Base-by-base conservation (phyloP, 2,329 filamentous ascomycete genomes). In the Pleoardoris graminearum region DNA sequence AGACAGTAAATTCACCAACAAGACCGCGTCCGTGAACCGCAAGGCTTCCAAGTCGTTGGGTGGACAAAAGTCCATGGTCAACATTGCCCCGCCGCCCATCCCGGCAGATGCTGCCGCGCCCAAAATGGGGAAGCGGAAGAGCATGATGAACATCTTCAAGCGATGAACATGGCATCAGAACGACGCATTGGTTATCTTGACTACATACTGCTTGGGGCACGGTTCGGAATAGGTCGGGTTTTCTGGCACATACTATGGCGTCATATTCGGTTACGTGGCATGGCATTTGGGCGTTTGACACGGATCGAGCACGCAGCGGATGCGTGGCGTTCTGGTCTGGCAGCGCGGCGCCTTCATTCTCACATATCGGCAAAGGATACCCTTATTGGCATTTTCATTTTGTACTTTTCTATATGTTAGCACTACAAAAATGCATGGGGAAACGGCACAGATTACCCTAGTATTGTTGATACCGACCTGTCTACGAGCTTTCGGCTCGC, bases 41-140 rank as follows among this genome's bases (percentile, higher is more conserved):
- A 62, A 59, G 30, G 56, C 62, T 17, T 56, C 56, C 46, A 66
- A 60, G 25, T 63, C 52, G 21, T 30, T 59, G 22, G 57, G 46
- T 41, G 54, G 16, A 7, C 3, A 57, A 10, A 65, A 55, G 37
- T 46, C 57, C 7, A 33, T 36, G 21, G 39, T 19, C 7, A 57
- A 57, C n/a, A 46, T 60, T 7, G 19, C 39, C 7, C 66, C 70
- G 22, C 70, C 70, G 16, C 66, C 70, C 6, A 64, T 70, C 27
- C 69, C 70, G 32, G 55, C 68, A 52, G 63, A 72, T 53, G 56
- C 56, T 21, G 51, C 63, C 11, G 61, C 60, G n/a, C 63, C 70
- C n/a, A 73, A 68, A 51, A 65, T 77, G 38, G 69, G 71, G 47
- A 79, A 79, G 66, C 69, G 77, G 51, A 79, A 79, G 67, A 79